Base-by-base conservation (phyloP, 164 flowering plant genomes). In the Magnolia officinalis region DNA sequence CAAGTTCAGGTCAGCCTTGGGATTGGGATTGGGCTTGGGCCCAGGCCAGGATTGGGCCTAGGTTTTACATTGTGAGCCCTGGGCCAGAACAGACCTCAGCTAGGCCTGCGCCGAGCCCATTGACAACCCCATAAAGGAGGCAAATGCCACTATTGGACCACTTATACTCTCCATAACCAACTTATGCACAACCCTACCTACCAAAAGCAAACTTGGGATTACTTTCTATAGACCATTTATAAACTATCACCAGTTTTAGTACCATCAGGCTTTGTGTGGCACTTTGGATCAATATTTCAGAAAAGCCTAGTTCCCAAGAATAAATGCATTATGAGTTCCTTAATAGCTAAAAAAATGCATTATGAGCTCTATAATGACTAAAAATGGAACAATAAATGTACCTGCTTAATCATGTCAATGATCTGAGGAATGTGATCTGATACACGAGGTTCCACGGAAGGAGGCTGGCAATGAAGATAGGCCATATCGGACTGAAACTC, bases 341-440 rank as follows among this genome's bases (percentile, higher is more conserved):
- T 37, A 37, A 37, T 37, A 37, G 45, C 45, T 37, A 37, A 37
- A 37, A 37, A 37, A 37, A 37, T 4, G 45, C 45, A 37, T 37
- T 37, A 37, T 37, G 45, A 37, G 45, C 6, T 37, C 45, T 0
- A 0, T 37, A 37, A 37, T 37, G 6, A 18, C 4, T n/a, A 52
- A 50, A 71, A 8, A 61, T 19, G 20, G 77, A 63, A 6, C 49
- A 8, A 65, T 10, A 24, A 4, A 63, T 16, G 23, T 81, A 95
- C 98, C 97, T 88, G 85, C 78, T 87, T 82, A 77, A 93, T 95
- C 98, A 95, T 92, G 72, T 87, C 93, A 78, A 93, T 86, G 76
- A 93, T 95, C 77, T 95, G 98, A 26, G 91, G 85, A 86, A 95
- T 92, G 86, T 93, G 98, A 77, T 93, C 95, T 18, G 99, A 93